These are phyloP conservation scores for Saccharomycopsis crataegensis DNA, from an alignment of 1,139 yeast species.

Conservation along the genomic window DNA sequence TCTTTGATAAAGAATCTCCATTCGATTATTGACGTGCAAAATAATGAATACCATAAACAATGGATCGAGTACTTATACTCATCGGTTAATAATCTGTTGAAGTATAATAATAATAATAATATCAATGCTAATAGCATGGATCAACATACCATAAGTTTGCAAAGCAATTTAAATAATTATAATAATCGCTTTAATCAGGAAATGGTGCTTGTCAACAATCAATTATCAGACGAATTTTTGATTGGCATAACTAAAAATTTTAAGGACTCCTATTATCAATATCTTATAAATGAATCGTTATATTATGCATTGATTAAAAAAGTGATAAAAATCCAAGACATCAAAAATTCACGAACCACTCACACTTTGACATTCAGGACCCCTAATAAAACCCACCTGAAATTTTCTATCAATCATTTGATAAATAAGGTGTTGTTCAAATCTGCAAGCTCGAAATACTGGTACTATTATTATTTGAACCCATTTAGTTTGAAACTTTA, in stretches of 20 bases:
- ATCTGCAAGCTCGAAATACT: slow-evolving; percentile 26
- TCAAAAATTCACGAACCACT: slow-evolving; percentile 31
- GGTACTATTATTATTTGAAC: slow-evolving; percentile 28
- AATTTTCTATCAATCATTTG: slow-evolving; percentile 27
- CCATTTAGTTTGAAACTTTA: slow-evolving; percentile 40
- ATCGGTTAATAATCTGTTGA: slow-evolving; percentile 23
- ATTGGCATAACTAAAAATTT: slow-evolving; percentile 32
- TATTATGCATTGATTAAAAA: slow-evolving; percentile 32
- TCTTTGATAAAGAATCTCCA: slow-evolving; percentile 49
- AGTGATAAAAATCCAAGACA: slow-evolving; percentile 37
- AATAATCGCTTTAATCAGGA: slow-evolving; percentile 36
- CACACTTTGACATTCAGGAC: slow-evolving; percentile 30
- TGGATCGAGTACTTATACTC: slow-evolving; percentile 33
- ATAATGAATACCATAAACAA: slow-evolving; percentile 29
- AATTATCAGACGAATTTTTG: slow-evolving; percentile 28
- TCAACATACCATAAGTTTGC: slow-evolving; percentile 30
- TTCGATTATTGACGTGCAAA: slow-evolving; percentile 17
- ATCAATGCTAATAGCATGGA: slow-evolving; percentile 32
- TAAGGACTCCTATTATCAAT: slow-evolving; percentile 31
- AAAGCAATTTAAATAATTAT: slow-evolving; percentile 34
- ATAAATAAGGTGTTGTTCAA: slow-evolving; percentile 19
- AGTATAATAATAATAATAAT: slow-evolving; percentile 23
- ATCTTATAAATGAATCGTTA: slow-evolving; percentile 37
- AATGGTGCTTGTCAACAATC: slow-evolving; percentile 11
- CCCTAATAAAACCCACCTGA: slow-evolving; percentile 27